Conservation (phyloP, 176 grass and related monocot species). For the Oryza australiensis region DNA sequence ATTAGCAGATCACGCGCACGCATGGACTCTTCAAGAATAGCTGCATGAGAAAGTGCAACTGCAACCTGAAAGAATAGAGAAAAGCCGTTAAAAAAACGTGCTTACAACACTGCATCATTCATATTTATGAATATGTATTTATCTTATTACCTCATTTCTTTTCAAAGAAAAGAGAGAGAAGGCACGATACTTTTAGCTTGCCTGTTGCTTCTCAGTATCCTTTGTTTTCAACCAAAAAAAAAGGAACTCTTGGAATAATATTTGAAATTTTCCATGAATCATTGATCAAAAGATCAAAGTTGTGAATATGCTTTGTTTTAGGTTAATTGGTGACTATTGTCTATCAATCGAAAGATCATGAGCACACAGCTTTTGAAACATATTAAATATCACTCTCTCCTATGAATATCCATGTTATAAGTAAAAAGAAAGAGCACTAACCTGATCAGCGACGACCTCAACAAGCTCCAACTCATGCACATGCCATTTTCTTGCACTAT, state of each 20-base stretch:
- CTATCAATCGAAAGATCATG: neutral
- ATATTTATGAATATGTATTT: neutral
- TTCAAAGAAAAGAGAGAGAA: neutral
- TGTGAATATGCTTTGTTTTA: neutral
- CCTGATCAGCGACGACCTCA: slow-evolving; percentile 96
- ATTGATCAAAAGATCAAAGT: neutral
- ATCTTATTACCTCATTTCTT: neutral
- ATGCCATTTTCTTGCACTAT: slow-evolving; percentile 86
- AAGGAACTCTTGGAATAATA: neutral
- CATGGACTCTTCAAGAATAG: slow-evolving; percentile 98
- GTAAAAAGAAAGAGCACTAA: slow-evolving; percentile 39
- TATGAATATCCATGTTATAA: neutral
- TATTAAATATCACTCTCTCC: neutral
- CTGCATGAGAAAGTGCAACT: slow-evolving; percentile 95
- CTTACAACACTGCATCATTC: neutral
- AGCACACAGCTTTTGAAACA: slow-evolving; percentile 2
- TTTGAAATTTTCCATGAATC: neutral
- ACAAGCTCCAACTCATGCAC: slow-evolving; percentile 87
- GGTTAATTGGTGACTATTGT: neutral
- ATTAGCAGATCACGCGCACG: slow-evolving; percentile 87
- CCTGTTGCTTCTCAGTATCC: slow-evolving; percentile 1
- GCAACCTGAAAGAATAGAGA: slow-evolving; percentile 66
- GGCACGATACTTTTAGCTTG: neutral
- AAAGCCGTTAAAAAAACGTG: neutral
- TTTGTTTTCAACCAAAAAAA: neutral